Conservation (phyloP, 164 flowering plant genomes). For the Kalanchoe fedtschenkoi region DNA sequence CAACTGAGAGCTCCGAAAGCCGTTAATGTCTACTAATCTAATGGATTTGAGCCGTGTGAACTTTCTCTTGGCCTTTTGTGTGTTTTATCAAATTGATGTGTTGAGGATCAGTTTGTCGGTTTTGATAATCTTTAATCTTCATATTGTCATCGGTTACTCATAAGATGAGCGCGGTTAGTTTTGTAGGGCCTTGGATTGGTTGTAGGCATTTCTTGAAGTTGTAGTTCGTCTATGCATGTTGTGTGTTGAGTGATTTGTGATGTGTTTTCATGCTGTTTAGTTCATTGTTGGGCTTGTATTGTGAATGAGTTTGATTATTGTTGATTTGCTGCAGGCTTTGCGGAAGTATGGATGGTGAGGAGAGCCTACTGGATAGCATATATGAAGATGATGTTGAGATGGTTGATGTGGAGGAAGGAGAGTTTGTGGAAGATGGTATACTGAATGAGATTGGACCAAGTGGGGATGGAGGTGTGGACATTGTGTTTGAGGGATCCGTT, state of each 20-base stretch:
- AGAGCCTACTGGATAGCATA: constrained; percentile 35
- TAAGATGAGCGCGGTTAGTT: not conserved
- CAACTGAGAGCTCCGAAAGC: too few relatives aligned
- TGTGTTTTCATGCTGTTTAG: too few relatives aligned
- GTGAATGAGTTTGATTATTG: not conserved
- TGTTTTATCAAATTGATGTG: too few relatives aligned
- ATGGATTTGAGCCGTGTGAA: not conserved
- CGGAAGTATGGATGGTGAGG: constrained; percentile 37
- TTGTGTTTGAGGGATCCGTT: constrained; percentile 10
- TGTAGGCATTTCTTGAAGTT: too few relatives aligned
- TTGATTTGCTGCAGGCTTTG: not conserved
- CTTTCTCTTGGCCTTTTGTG: too few relatives aligned
- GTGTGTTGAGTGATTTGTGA: not conserved
- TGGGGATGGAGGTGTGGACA: constrained; percentile 12
- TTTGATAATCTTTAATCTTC: too few relatives aligned
- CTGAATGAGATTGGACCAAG: constrained; percentile 10
- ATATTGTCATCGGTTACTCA: too few relatives aligned
- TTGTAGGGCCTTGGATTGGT: not conserved
- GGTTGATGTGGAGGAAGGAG: constrained; percentile 73
- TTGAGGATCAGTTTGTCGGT: too few relatives aligned
- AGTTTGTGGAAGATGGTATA: constrained; percentile 21
- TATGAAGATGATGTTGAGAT: constrained; percentile 67
- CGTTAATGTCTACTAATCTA: not conserved
- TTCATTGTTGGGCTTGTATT: too few relatives aligned
- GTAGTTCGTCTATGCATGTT: too few relatives aligned